phyloP scores from a whole-genome alignment of 805 yeast genomes.

The Hermanozyma aechmeae region DNA sequence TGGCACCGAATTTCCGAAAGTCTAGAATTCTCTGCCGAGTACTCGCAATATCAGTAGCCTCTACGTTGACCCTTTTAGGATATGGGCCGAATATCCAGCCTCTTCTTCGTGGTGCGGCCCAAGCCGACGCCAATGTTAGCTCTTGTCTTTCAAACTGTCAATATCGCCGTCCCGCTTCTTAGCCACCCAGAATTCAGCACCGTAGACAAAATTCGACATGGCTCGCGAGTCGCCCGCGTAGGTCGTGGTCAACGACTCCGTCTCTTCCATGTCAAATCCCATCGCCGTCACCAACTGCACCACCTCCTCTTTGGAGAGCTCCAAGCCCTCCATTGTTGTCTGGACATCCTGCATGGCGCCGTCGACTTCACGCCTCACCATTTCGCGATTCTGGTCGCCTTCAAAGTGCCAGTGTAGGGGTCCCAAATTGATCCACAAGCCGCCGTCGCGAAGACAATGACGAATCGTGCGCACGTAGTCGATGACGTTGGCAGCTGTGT shows the following conservation, averaged over 20 bases:
- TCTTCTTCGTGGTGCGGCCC: too few species aligned
- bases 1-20: too few species aligned
- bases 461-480: constrained; percentile 45
- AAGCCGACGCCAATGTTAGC: too few species aligned
- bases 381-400: constrained; percentile 23
- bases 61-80: too few species aligned
- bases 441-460: constrained; percentile 35
- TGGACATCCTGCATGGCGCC: constrained; percentile 16
- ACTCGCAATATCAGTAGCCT: too few species aligned
- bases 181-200: constrained; percentile 60
- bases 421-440: constrained; percentile 58
- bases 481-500: constrained; percentile 50
- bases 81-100: too few species aligned
- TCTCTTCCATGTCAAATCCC: constrained; percentile 44
- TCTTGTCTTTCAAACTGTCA: too few species aligned
- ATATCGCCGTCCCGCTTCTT: too few species aligned
- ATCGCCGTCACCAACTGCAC: constrained; percentile 31
- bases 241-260: constrained; percentile 36
- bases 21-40: too few species aligned
- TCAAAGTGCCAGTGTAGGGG: constrained; percentile 70
- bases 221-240: constrained; percentile 45
- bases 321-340: constrained; percentile 45
- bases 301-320: constrained; percentile 49
- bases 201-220: constrained; percentile 47
- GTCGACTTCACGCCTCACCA: constrained; percentile 3